Evolutionary conservation across 768 basidiomycete genomes (phyloP), one percentile per base, ranked within the genome.

Genomic region (Pleurotus pulmonarius): DNA sequence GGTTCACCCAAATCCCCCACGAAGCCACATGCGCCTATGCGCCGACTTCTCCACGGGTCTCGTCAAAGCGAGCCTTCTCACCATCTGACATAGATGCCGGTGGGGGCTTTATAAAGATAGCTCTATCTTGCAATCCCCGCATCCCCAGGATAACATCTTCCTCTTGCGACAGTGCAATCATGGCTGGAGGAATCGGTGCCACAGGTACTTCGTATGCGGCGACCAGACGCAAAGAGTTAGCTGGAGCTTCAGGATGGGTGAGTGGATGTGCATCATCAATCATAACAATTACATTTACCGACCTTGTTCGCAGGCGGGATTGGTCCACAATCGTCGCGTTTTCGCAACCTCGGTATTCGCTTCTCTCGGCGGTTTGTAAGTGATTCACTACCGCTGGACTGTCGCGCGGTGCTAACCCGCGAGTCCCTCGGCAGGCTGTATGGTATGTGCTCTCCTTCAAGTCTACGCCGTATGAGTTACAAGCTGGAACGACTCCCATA

Each of bases 321-420:
- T 89, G 37, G 73, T 88, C 3, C 80, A 81, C 58, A 92, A 92
- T 66, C 75, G 81, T 46, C 78, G 75, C 61, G 73, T 88, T 24
- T 84, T 90, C 56, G 73, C 78, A 24, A 83, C 90, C 52, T 83
- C 90, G 12, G 79, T 88, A 16, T 92, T 91, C 63, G 90, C 89
- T 2, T 90, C 88, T 12, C 74, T 91, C 18, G 90, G 90, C 66
- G 88, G 89, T 63, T 69, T 92, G 78, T 85, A 72, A 63, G 86
- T 76, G 16, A 34, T 22, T 15, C n/a, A 39, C 59, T 47, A 46
- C 34, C 47, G 40, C 18, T 34, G 49, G 20, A 54, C 25, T 12
- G 13, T 46, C 1, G 9, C n/a, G 40, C 22, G 37, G 34, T 34
- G 15, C 47, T 51, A 44, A 49, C 9, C 29, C 29, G 11, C 11